phyloP scores from a whole-genome alignment of 768 basidiomycete species.

The Suillus cothurnatus region DNA sequence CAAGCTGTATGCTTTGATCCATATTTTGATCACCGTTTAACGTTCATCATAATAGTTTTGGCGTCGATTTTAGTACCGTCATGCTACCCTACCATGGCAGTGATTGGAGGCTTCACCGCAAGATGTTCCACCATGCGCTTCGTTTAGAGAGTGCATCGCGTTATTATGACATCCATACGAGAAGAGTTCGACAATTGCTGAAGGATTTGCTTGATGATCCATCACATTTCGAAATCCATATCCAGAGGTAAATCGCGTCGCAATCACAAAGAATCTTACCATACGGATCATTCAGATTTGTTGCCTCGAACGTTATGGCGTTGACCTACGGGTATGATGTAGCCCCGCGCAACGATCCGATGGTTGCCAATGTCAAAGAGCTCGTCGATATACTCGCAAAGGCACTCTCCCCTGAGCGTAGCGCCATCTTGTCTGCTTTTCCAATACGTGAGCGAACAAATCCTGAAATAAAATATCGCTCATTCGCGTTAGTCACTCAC shows the following conservation, averaged over 20 bases:
- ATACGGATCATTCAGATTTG: conserved; percentile 18
- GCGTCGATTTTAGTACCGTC: conserved; percentile 29
- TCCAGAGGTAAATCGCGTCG: conserved; percentile 19
- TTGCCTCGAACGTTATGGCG: conserved; percentile 28
- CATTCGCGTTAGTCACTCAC: conserved; percentile 17
- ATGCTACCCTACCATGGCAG: conserved; percentile 30
- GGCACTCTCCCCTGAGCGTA: conserved; percentile 22
- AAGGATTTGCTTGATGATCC: conserved; percentile 24
- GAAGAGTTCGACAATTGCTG: conserved; percentile 22
- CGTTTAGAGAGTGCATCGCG: conserved; percentile 22
- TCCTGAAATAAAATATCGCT: neutral
- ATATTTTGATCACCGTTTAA: neutral
- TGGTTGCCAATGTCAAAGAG: conserved; percentile 21
- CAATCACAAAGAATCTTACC: neutral
- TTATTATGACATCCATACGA: conserved; percentile 24
- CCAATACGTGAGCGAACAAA: conserved; percentile 22
- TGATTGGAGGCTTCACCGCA: conserved; percentile 34
- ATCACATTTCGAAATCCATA: conserved; percentile 25
- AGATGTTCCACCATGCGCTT: conserved; percentile 31
- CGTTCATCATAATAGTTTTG: conserved; percentile 21
- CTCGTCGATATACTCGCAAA: conserved; percentile 23
- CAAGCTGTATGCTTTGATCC: conserved; percentile 16
- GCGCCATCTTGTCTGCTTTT: conserved; percentile 22
- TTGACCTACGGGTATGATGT: conserved; percentile 29
- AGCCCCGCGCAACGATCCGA: conserved; percentile 20